Evolutionary conservation across 2,329 filamentous ascomycete genomes (phyloP).

Genomic region (Penicillium paneum): DNA sequence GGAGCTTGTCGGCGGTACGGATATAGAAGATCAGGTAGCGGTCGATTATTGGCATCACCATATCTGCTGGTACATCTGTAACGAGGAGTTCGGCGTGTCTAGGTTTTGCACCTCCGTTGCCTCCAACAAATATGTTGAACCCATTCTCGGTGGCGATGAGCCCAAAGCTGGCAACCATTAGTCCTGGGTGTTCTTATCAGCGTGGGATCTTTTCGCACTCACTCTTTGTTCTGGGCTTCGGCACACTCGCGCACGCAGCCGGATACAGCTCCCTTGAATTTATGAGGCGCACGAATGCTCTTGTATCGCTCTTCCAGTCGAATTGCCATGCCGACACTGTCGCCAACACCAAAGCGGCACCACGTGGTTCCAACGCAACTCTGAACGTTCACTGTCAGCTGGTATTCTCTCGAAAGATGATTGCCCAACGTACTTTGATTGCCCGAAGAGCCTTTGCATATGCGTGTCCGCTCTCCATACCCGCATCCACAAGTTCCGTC

Average conservation of each 20-base stretch:
- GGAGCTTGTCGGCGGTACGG: slow-evolving; percentile 83
- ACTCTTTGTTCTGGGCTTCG: slow-evolving; percentile 90
- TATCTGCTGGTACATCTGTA: slow-evolving; percentile 78
- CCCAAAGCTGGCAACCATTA: slow-evolving; percentile 61
- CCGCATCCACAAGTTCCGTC: slow-evolving; percentile 73
- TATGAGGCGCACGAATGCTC: slow-evolving; percentile 82
- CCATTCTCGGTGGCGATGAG: slow-evolving; percentile 90
- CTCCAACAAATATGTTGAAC: slow-evolving; percentile 87
- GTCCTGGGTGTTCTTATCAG: not conserved
- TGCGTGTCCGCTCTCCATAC: slow-evolving; percentile 86
- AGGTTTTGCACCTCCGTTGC: slow-evolving; percentile 84
- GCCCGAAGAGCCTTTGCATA: slow-evolving; percentile 87
- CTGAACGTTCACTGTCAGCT: slow-evolving; percentile 27
- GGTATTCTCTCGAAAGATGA: not conserved
- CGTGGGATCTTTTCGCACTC: slow-evolving; percentile 27
- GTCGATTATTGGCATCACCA: slow-evolving; percentile 80
- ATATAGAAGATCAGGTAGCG: slow-evolving; percentile 93
- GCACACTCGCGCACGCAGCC: slow-evolving; percentile 92
- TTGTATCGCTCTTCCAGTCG: slow-evolving; percentile 88
- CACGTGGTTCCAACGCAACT: slow-evolving; percentile 87
- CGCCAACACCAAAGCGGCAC: slow-evolving; percentile 85
- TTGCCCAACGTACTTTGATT: slow-evolving; percentile 58
- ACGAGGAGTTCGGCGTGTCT: slow-evolving; percentile 77
- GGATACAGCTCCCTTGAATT: slow-evolving; percentile 85
- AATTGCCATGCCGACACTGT: slow-evolving; percentile 88